These are phyloP conservation scores for Globisporangium solare DNA, from an alignment of 352 stramenopile species.

Conservation along the genomic window DNA sequence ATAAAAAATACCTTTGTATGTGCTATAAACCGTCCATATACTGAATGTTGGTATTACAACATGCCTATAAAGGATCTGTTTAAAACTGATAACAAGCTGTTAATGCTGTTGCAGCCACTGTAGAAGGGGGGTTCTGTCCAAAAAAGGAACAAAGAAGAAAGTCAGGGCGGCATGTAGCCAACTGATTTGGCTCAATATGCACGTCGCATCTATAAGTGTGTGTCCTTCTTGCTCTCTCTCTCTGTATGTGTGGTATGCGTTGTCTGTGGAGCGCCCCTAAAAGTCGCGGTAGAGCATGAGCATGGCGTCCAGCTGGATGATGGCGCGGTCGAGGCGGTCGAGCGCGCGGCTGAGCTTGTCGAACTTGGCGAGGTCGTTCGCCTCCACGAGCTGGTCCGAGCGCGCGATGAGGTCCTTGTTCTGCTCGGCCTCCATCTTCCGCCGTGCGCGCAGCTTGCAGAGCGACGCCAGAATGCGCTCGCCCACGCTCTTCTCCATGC, in stretches of 20 bases:
- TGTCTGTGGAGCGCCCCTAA: conserved; percentile 27
- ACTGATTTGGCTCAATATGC: no score
- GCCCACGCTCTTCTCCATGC: conserved; percentile 56
- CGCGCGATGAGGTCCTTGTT: conserved; percentile 88
- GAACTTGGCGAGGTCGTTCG: conserved; percentile 82
- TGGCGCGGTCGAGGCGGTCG: conserved; percentile 76
- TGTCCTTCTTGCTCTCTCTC: not conserved
- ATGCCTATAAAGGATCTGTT: no score
- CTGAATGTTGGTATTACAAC: no score
- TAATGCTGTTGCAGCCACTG: no score
- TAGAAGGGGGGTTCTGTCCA: no score
- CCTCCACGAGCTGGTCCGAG: conserved; percentile 83
- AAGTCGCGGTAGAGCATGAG: conserved; percentile 88
- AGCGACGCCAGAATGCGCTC: conserved; percentile 69
- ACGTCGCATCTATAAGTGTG: not conserved
- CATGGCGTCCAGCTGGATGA: conserved; percentile 83
- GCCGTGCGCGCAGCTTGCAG: conserved; percentile 59
- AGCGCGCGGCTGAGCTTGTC: conserved; percentile 82
- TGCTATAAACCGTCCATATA: no score
- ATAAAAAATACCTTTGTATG: not conserved
- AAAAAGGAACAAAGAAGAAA: no score
- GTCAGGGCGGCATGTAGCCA: no score
- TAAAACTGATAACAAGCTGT: no score
- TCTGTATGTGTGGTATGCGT: not conserved
- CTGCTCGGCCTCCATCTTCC: conserved; percentile 74